A percentile compares a stretch with the other conserved stretches of the same genome.
Conservation (phyloP, 2,329 filamentous ascomycete genomes). For the Penicillium sp. region DNA sequence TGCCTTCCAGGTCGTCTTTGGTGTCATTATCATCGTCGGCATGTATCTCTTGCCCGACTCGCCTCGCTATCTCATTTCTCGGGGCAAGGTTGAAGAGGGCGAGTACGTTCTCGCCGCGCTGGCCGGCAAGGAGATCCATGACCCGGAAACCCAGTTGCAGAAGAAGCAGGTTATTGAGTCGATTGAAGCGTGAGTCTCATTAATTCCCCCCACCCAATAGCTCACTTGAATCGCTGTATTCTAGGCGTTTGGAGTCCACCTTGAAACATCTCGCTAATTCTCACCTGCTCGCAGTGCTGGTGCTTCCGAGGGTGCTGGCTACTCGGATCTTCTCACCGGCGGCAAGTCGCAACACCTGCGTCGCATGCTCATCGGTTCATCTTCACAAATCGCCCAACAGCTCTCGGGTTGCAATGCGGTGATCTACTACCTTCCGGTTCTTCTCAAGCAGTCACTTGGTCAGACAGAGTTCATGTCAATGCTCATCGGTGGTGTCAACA, state of each 20-base stretch:
- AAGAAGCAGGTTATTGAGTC: constrained; percentile 65
- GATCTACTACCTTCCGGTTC: constrained; percentile 45
- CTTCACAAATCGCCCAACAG: constrained; percentile 43
- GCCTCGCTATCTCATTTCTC: constrained; percentile 42
- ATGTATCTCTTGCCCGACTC: constrained; percentile 44
- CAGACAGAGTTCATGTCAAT: constrained; percentile 40
- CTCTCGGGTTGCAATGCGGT: constrained; percentile 47
- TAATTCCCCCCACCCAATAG: too few species aligned
- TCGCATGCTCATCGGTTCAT: constrained; percentile 37
- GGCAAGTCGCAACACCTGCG: constrained; percentile 38
- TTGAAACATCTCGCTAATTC: neutral
- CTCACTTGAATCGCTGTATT: too few species aligned
- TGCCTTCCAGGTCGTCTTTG: constrained; percentile 49
- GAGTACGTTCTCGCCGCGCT: constrained; percentile 48
- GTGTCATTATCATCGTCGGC: constrained; percentile 38
- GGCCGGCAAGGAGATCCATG: constrained; percentile 44
- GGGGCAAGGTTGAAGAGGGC: constrained; percentile 43
- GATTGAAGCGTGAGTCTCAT: constrained; percentile 50
- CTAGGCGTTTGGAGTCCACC: neutral
- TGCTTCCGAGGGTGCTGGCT: constrained; percentile 42
- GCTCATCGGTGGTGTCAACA: constrained; percentile 49
- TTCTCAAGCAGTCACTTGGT: constrained; percentile 44
- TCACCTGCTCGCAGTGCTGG: constrained; percentile 46
- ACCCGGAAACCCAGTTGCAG: constrained; percentile 54
- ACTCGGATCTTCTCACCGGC: constrained; percentile 40